Evolutionary conservation across 768 basidiomycete species (phyloP), one percentile per base, ranked within the genome.

Genomic region (Sporobolomyces roseus): DNA sequence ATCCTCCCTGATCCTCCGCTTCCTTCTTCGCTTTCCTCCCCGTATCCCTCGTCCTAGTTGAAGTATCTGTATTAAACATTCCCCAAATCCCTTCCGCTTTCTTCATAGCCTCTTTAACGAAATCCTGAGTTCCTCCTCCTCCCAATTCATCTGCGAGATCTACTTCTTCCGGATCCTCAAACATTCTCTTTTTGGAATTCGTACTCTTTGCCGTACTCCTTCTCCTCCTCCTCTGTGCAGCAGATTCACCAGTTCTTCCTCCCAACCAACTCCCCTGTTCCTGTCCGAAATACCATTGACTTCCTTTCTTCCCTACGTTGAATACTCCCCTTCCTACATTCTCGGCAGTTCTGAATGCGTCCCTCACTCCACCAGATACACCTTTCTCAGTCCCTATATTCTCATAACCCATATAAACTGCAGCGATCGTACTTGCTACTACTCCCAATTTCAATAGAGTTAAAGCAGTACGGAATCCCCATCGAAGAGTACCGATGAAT

Each of bases 361-460:
- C 63, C 48, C 23, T 46, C 16, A 67, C 9, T 3, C 70, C 70
- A 4, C 63, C 60, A 1, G 12, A 4, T 1, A 59, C 70, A n/a
- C 66, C 70, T 29, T 51, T 52, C 21, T 64, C 66, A 33, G 62
- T 72, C 0, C 70, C 70, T 1, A 51, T 43, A 12, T 35, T 35
- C 25, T 55, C 54, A 59, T 61, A 67, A 3, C 59, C 66, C 21
- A 49, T 30, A 10, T 25, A 67, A 7, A 58, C 59, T 0, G 63
- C 66, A 19, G 32, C 55, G 38, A 73, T 2, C 27, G 48, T 53
- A 1, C 49, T 33, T 32, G 54, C 66, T 43, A 75, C 38, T 2
- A 46, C 53, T 43, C 69, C 71, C 56, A 67, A 65, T 59, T 75
- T 75, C 21, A 51, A 14, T 38, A 73, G n/a, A 12, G 64, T 51